Percentiles rank a stretch among this genome's conserved stretches.
phyloP scores from a whole-genome alignment of 2,329 filamentous ascomycete species.

The Aureobasidium vineae region DNA sequence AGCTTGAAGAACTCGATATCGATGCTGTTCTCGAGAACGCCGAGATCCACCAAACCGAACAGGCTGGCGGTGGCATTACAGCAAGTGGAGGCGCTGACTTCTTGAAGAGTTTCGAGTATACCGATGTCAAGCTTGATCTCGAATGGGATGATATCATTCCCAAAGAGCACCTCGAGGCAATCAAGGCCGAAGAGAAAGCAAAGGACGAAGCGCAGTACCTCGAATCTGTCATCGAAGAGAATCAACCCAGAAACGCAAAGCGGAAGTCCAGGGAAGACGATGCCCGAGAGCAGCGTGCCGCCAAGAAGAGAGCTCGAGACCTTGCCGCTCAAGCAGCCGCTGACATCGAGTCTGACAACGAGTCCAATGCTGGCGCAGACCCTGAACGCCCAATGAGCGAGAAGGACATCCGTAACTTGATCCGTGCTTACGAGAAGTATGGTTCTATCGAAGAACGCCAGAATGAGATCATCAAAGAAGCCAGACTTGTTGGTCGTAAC shows the following conservation, averaged over 20 bases:
- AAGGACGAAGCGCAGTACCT: slow-evolving; percentile 81
- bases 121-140: slow-evolving; percentile 93
- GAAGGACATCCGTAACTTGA: slow-evolving; percentile 89
- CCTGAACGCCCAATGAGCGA: slow-evolving; percentile 87
- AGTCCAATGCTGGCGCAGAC: slow-evolving; percentile 60
- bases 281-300: slow-evolving; percentile 63
- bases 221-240: slow-evolving; percentile 77
- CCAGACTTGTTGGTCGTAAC: slow-evolving; percentile 79
- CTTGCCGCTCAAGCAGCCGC: slow-evolving; percentile 63
- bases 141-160: slow-evolving; percentile 99
- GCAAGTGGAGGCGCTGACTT: slow-evolving; percentile 97
- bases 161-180: slow-evolving; percentile 81
- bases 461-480: slow-evolving; percentile 83
- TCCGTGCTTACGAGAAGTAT: slow-evolving; percentile 86
- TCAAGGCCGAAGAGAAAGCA: slow-evolving; percentile 86
- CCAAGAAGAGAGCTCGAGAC: slow-evolving; percentile 66
- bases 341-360: slow-evolving; percentile 53
- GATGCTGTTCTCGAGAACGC: slow-evolving; percentile 96
- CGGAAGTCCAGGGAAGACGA: slow-evolving; percentile 64
- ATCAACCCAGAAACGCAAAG: slow-evolving; percentile 65
- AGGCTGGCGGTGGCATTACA: slow-evolving; percentile 89
- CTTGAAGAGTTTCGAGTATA: slow-evolving; percentile 84
- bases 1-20: slow-evolving; percentile 95
- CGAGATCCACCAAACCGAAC: slow-evolving; percentile 94
- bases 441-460: slow-evolving; percentile 85